Evolutionary conservation across 106 monocot species (phyloP), one percentile per base, ranked within the genome.

Genomic region (Platanthera guangdongensis): DNA sequence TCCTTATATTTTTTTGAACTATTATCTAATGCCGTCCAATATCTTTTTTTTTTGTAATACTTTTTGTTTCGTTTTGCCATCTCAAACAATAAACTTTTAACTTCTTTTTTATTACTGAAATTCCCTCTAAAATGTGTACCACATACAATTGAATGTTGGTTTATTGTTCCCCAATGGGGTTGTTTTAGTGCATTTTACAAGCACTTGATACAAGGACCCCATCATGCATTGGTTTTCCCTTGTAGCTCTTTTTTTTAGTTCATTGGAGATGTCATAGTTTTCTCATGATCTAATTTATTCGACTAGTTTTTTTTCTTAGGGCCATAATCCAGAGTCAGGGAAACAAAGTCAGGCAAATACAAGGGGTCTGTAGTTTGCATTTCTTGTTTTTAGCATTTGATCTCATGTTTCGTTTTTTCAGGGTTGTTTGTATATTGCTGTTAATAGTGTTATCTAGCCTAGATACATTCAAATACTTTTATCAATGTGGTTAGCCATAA

Each of bases 1-100:
- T 47, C 59, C 8, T 77, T 62, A 50, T 55, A 9, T 51, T 7
- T 49, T 50, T 57, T 76, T 57, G n/a, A 52, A 19, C 65, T 75
- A 15, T 79, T 76, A 69, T 60, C 16, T 72, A 9, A 3, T 50
- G 18, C 16, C 5, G 25, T 32, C 12, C 32, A 30, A 10, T 65
- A 32, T 65, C 25, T 18, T 9, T 10, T 70, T 67, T 70, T 14
- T 7, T 70, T 70, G 46, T 16, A n/a, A n/a, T 70, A 70, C 48
- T 47, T 48, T 30, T 25, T 65, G 9, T 69, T 47, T 70, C 47
- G 14, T 70, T 48, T 47, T 16, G 70, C 65, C 3, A 65, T 65
- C 9, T 28, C 11, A 32, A 32, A 65, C 3, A 59, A 19, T 59
- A n/a, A 21, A 59, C 7, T 3, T 39, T 39, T 11, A 9, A 62